Base-by-base conservation (phyloP, 2,329 filamentous ascomycete genomes). In the Talaromyces marneffei region DNA sequence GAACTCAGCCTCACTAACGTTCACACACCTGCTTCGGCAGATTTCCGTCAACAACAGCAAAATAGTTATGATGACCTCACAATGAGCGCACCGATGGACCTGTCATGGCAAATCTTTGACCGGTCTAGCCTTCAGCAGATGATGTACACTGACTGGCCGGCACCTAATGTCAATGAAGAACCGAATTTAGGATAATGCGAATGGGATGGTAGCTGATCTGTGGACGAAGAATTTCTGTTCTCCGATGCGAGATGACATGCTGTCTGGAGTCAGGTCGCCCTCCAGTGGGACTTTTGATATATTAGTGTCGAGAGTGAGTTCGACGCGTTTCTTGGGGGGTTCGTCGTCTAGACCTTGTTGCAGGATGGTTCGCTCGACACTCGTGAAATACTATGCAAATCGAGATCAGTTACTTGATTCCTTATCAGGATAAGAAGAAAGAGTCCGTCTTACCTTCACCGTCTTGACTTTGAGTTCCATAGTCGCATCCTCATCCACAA, bases 31-130 rank as follows among this genome's bases (percentile, higher is more conserved):
- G 39, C 27, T 16, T 59, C 60, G 5, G 48, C 60, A 14, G 60
- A 59, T 18, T 48, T 62, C 14, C 52, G 52, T 16, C 52, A 55
- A 40, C 52, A 52, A 25, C 59, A 59, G n/a, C 60, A 58, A 14
- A 59, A 31, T 44, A 25, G 48, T 2, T 59, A 59, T 31, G 46
- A 59, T 9, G 40, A 59, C 10, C 50, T 62, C 23, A 16, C 46
- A 42, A 35, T 62, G 16, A 48, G 39, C 23, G 48, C 60, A 2
- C 55, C 48, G 7, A 62, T 62, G 23, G 60, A 62, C 14, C 39
- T 59, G 23, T 62, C 60, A 23, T 62, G 60, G 60, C 48, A 59
- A 29, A 59, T 62, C 12, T 62, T 62, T 50, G 60, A 62, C 31
- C 55, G 57, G 20, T 62, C 60, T 23, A 62, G 60, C 14, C 56